Evolutionary conservation across 73 alveolate genomes (phyloP).

Genomic region (Uronychia setigera): DNA sequence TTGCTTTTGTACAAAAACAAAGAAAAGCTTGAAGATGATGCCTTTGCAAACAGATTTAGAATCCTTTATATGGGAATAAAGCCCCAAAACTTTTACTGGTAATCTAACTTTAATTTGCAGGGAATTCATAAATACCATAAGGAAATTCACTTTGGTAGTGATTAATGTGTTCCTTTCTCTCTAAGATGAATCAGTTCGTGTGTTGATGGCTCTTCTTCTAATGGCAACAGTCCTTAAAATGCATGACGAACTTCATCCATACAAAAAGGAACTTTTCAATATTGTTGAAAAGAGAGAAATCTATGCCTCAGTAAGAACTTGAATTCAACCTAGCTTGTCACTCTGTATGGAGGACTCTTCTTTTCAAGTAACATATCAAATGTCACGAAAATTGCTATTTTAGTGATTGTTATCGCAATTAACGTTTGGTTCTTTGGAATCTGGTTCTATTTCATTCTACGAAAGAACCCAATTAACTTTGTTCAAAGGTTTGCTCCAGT

Average conservation of each 20-base stretch:
- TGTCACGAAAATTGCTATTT: neutral
- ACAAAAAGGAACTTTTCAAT: constrained; percentile 3
- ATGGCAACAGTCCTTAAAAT: constrained; percentile 8
- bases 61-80: constrained; percentile 56
- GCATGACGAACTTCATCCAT: constrained; percentile 36
- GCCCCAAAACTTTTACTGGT: constrained; percentile 51
- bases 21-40: constrained; percentile 6
- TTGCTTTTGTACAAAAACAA: constrained; percentile 13
- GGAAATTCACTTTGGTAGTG: constrained; percentile 40
- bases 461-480: no score
- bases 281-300: neutral
- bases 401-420: neutral
- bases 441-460: no score
- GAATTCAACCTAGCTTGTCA: neutral
- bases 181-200: constrained; percentile 16
- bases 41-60: constrained; percentile 24
- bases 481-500: no score
- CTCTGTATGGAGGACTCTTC: constrained; percentile 5
- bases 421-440: neutral
- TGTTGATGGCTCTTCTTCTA: constrained; percentile 31
- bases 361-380: neutral
- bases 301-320: neutral
- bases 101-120: neutral
- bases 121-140: constrained; percentile 56
- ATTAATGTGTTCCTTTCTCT: constrained; percentile 41